Conservation (phyloP, 2,329 filamentous ascomycete genomes). For the Calonectria naviculata region DNA sequence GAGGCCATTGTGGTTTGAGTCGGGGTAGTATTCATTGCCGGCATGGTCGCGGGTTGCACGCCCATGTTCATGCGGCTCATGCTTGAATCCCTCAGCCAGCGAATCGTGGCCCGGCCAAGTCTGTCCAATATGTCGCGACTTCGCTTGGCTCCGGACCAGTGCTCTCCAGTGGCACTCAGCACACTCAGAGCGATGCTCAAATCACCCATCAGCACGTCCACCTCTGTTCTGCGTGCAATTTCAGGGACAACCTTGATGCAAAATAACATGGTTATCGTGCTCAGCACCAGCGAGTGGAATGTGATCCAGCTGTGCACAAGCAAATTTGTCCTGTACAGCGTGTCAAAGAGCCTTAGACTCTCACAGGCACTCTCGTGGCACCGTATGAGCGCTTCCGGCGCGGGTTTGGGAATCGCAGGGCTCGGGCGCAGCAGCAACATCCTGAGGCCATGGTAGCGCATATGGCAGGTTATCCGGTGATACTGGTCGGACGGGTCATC, state of each 20-base stretch:
- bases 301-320: slow-evolving; percentile 61
- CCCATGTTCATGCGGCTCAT: background rate
- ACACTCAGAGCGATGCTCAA: slow-evolving; percentile 56
- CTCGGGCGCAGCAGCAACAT: slow-evolving; percentile 63
- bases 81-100: slow-evolving; percentile 38
- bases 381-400: slow-evolving; percentile 48
- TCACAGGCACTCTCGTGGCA: slow-evolving; percentile 57
- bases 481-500: slow-evolving; percentile 31
- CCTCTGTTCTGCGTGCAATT: slow-evolving; percentile 49
- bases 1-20: slow-evolving; percentile 10
- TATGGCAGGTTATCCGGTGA: slow-evolving; percentile 50
- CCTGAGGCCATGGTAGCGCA: slow-evolving; percentile 59
- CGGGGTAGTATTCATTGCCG: background rate
- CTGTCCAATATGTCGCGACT: slow-evolving; percentile 58
- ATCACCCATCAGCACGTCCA: slow-evolving; percentile 54
- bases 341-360: slow-evolving; percentile 53
- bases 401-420: slow-evolving; percentile 61
- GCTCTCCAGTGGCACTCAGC: slow-evolving; percentile 61
- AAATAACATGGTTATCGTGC: slow-evolving; percentile 61
- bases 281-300: slow-evolving; percentile 60
- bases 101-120: slow-evolving; percentile 44
- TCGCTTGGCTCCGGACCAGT: slow-evolving; percentile 62
- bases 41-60: background rate
- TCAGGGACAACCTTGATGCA: slow-evolving; percentile 59
- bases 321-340: slow-evolving; percentile 55